A percentile compares a stretch with the other conserved stretches of the same genome.
Conservation (phyloP, 148 eudicot genomes). For the Heliamphora exappendiculata region DNA sequence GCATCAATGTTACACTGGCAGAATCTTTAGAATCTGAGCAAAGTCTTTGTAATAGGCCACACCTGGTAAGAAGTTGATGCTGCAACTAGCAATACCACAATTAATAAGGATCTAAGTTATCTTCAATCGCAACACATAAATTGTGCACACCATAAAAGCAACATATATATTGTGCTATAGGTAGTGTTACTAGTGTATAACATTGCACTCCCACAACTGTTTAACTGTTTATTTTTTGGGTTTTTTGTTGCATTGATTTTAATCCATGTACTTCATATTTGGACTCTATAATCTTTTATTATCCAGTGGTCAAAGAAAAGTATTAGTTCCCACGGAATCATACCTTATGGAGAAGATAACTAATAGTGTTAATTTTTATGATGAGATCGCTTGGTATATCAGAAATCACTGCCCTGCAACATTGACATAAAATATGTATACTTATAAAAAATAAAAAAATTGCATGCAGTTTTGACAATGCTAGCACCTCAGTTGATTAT, state of each 20-base stretch:
- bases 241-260: neutral
- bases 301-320: no score
- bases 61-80: conserved; percentile 40
- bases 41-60: conserved; percentile 45
- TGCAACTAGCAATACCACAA: conserved; percentile 29
- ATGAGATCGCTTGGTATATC: conserved; percentile 41
- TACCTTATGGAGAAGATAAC: conserved; percentile 59
- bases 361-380: conserved; percentile 30
- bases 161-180: no score
- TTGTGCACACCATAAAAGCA: neutral
- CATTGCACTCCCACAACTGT: no score
- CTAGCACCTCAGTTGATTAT: neutral
- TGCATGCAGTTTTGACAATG: neutral
- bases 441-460: no score
- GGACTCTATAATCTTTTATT: no score
- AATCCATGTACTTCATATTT: no score
- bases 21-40: conserved; percentile 23
- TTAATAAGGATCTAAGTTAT: conserved; percentile 14
- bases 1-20: conserved; percentile 21
- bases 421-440: neutral
- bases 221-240: neutral
- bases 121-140: neutral
- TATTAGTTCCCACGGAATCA: neutral
- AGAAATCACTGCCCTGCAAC: conserved; percentile 46
- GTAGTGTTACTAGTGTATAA: no score